Evolutionary conservation across 805 yeast species (phyloP).

Genomic region (Candida pini): DNA sequence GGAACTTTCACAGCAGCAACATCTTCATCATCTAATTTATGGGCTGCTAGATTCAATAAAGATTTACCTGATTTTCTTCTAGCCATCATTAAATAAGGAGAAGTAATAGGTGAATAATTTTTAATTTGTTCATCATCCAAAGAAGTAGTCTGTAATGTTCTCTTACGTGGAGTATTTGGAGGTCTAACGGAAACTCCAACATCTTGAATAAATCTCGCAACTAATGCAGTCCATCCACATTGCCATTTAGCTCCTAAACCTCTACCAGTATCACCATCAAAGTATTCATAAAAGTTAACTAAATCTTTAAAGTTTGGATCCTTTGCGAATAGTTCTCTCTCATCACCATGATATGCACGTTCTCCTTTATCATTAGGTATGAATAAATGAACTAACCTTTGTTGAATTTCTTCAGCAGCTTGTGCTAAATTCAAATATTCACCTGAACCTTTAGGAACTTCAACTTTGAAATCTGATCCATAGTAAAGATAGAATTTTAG

Average conservation of each 20-base stretch:
- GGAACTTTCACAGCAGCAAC: slow-evolving; percentile 27
- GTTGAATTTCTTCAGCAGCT: slow-evolving; percentile 87
- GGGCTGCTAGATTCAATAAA: slow-evolving; percentile 59
- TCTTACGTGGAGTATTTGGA: slow-evolving; percentile 32
- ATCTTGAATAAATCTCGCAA: slow-evolving; percentile 87
- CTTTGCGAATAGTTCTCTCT: slow-evolving; percentile 40
- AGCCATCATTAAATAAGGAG: slow-evolving; percentile 34
- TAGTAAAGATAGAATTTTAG: slow-evolving; percentile 85
- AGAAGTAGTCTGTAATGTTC: slow-evolving; percentile 18
- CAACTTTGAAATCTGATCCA: slow-evolving; percentile 79
- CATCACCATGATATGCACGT: slow-evolving; percentile 77
- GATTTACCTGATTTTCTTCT: slow-evolving; percentile 76
- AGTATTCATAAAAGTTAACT: slow-evolving; percentile 79
- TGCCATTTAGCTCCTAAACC: slow-evolving; percentile 93
- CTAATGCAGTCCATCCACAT: slow-evolving; percentile 94
- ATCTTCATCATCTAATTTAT: slow-evolving; percentile 62
- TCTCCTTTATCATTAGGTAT: slow-evolving; percentile 52
- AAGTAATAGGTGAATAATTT: slow-evolving; percentile 38
- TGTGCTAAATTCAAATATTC: slow-evolving; percentile 71
- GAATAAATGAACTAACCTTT: slow-evolving; percentile 74
- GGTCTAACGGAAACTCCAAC: slow-evolving; percentile 66
- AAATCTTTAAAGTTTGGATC: slow-evolving; percentile 72
- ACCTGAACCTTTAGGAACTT: slow-evolving; percentile 85
- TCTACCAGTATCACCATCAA: slow-evolving; percentile 91
- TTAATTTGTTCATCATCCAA: slow-evolving; percentile 31